Percentiles rank a stretch among this genome's conserved stretches.
Evolutionary conservation across 2,329 filamentous ascomycete species (phyloP).

Genomic region (Talaromyces sp.): DNA sequence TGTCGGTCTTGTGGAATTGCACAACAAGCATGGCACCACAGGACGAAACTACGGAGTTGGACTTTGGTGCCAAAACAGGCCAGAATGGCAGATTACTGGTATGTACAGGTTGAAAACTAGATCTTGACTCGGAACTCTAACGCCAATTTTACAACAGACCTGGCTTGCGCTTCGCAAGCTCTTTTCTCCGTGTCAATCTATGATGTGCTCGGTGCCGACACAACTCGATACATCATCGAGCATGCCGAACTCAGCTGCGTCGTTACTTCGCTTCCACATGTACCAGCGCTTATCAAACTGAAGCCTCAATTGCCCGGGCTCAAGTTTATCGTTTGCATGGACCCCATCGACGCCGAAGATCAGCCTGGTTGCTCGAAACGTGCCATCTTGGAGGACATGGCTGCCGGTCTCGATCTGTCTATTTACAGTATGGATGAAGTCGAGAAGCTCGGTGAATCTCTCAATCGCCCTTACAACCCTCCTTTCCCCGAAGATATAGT

Average conservation of each 20-base stretch:
- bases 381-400: constrained; percentile 69
- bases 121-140: not conserved
- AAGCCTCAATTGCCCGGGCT: constrained; percentile 69
- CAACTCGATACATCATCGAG: constrained; percentile 93
- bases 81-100: constrained; percentile 83
- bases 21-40: constrained; percentile 63
- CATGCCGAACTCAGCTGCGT: constrained; percentile 73
- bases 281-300: constrained; percentile 75
- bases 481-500: constrained; percentile 70
- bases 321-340: constrained; percentile 83
- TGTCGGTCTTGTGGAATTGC: constrained; percentile 75
- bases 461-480: constrained; percentile 63
- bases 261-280: constrained; percentile 71
- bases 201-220: constrained; percentile 86
- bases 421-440: constrained; percentile 77
- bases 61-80: constrained; percentile 79
- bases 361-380: constrained; percentile 70
- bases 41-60: constrained; percentile 67
- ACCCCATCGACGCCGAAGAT: constrained; percentile 76
- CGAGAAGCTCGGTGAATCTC: constrained; percentile 69
- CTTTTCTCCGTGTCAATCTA: constrained; percentile 91
- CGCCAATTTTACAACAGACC: constrained; percentile 48
- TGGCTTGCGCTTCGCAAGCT: constrained; percentile 79
- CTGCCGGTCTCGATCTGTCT: constrained; percentile 64
- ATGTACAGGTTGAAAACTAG: constrained; percentile 16